Conservation (phyloP, 176 grass and related monocot species). For the Avena sativa region DNA sequence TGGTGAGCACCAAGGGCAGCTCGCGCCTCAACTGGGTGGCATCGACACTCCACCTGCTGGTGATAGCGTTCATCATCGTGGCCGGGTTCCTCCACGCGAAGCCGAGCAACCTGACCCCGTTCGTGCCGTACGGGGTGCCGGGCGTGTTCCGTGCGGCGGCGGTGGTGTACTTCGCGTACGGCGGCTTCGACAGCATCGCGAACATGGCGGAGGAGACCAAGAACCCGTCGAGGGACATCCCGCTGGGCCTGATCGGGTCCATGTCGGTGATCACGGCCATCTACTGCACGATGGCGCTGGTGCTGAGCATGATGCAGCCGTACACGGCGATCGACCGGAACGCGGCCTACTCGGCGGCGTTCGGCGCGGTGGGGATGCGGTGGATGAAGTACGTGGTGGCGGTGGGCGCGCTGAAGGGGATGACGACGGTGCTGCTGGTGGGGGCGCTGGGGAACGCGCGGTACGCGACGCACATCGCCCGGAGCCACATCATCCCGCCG, state of each 20-base stretch:
- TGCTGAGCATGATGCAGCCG: slow-evolving; percentile 92
- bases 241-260: slow-evolving; percentile 75
- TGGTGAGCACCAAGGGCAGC: slow-evolving; percentile 72
- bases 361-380: slow-evolving; percentile 23
- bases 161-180: slow-evolving; percentile 93
- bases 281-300: slow-evolving; percentile 87
- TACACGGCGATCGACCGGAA: slow-evolving; percentile 65
- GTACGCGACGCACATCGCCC: slow-evolving; percentile 29
- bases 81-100: slow-evolving; percentile 72
- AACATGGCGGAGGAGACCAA: slow-evolving; percentile 96
- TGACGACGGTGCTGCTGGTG: slow-evolving; percentile 25
- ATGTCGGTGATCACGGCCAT: slow-evolving; percentile 92
- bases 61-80: slow-evolving; percentile 81
- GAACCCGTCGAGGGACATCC: slow-evolving; percentile 89
- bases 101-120: slow-evolving; percentile 72
- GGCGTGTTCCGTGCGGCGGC: slow-evolving; percentile 88
- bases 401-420: slow-evolving; percentile 15
- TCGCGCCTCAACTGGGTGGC: slow-evolving; percentile 88
- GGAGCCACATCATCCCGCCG: slow-evolving; percentile 35
- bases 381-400: slow-evolving; percentile 29
- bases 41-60: slow-evolving; percentile 55
- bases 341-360: slow-evolving; percentile 82
- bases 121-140: slow-evolving; percentile 65
- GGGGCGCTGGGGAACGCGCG: slow-evolving; percentile 17
- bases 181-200: slow-evolving; percentile 92